Conservation (phyloP, 2,329 filamentous ascomycete species). For the Monosporascus ibericus region DNA sequence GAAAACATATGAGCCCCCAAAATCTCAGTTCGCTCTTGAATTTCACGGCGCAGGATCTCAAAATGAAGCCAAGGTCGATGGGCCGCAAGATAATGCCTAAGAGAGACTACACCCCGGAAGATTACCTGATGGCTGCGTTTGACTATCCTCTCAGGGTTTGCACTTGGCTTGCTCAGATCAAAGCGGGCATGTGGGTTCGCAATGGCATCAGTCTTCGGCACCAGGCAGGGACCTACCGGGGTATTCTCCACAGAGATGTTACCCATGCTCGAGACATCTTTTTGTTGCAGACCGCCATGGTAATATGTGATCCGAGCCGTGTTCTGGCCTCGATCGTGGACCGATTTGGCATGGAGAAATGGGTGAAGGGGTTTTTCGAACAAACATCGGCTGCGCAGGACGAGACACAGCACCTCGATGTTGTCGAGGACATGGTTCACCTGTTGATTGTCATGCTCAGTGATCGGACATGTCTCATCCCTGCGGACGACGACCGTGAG, state of each 20-base stretch:
- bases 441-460: slow-evolving; percentile 85
- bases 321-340: slow-evolving; percentile 88
- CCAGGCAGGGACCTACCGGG: slow-evolving; percentile 89
- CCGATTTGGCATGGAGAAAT: slow-evolving; percentile 80
- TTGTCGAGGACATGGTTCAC: slow-evolving; percentile 94
- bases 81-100: slow-evolving; percentile 51
- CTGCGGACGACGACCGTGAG: slow-evolving; percentile 57
- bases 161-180: slow-evolving; percentile 96
- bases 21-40: slow-evolving; percentile 63
- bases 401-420: slow-evolving; percentile 80
- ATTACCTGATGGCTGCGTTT: slow-evolving; percentile 80
- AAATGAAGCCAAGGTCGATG: slow-evolving; percentile 57
- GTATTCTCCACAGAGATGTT: slow-evolving; percentile 82
- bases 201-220: slow-evolving; percentile 95
- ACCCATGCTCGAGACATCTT: slow-evolving; percentile 94
- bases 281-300: slow-evolving; percentile 82
- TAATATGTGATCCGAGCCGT: slow-evolving; percentile 74
- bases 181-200: slow-evolving; percentile 95
- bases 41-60: slow-evolving; percentile 66
- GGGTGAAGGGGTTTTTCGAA: slow-evolving; percentile 79
- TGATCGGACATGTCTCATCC: slow-evolving; percentile 75
- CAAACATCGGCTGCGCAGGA: slow-evolving; percentile 70
- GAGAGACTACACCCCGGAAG: slow-evolving; percentile 58
- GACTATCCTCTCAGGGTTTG: slow-evolving; percentile 91
- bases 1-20: slow-evolving; percentile 64